Percentiles rank a stretch among this genome's conserved stretches.
Conservation (phyloP, 257 asterid genomes). For the Solanum clarkiae region DNA sequence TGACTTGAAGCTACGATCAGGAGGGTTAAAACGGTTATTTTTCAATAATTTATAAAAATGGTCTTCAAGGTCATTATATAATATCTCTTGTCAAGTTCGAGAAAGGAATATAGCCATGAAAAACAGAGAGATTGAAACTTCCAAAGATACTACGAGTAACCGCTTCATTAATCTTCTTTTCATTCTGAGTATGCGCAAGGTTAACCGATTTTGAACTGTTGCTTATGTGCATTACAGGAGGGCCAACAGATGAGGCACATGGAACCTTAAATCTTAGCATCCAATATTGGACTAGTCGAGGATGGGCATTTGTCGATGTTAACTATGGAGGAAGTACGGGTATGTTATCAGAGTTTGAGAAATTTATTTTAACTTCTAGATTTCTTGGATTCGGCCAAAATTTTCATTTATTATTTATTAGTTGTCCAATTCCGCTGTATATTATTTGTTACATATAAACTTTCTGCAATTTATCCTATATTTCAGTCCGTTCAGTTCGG, state of each 20-base stretch:
- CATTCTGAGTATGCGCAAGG: neutral
- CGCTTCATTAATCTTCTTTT: neutral
- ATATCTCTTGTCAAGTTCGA: neutral
- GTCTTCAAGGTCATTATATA: too few species aligned
- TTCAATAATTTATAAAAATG: too few species aligned
- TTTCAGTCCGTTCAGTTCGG: neutral
- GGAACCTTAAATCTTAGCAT: constrained; percentile 63
- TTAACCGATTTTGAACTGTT: neutral
- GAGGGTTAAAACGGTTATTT: too few species aligned
- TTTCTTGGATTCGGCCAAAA: neutral
- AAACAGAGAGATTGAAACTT: neutral
- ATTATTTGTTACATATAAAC: neutral
- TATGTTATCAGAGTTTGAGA: constrained; percentile 7
- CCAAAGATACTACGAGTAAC: neutral
- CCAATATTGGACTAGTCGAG: constrained; percentile 98
- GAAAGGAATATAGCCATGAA: neutral
- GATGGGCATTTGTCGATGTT: constrained; percentile 98
- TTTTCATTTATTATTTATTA: neutral
- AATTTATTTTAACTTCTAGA: neutral
- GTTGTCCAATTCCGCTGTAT: neutral
- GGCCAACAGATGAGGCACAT: constrained; percentile 90
- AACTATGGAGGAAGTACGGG: constrained; percentile 99
- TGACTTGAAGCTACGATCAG: too few species aligned
- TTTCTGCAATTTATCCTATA: neutral
- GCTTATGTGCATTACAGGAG: constrained; percentile 33